Evolutionary conservation across 495 filamentous ascomycete genomes (phyloP), one percentile per base, ranked within the genome.

Genomic region (Penicillium herquei): DNA sequence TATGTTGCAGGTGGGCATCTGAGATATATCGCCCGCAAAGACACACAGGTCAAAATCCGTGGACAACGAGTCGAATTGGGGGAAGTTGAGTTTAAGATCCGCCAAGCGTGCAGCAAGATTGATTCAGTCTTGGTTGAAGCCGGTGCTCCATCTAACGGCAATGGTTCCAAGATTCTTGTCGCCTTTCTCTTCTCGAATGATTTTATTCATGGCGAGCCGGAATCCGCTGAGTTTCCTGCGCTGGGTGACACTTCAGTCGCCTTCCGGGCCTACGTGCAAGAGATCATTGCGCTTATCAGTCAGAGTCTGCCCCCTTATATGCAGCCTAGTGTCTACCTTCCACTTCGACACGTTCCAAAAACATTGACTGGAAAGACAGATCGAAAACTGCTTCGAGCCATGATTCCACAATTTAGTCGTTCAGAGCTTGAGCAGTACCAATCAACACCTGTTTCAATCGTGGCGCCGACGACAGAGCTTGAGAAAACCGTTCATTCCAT

Each of bases 11-110:
- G 63, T 49, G 64, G 64, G 1, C 31, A 40, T 6, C 11, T 66
- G 26, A 8, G 47, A 6, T 56, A 51, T 40, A 41, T 40, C 35
- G 48, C 51, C n/a, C 34, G 47, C 13, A 41, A 14, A 46, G 55
- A 48, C 40, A 54, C 39, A 34, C 50, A 56, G 42, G 33, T 56
- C 44, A 70, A 74, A 56, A 55, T 78, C 1, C 56, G 65, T 1
- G 74, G 74, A 8, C 40, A 76, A 6, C 68, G 75, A 0, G 46
- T 78, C 13, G 73, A 78, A 10, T 57, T 77, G 0, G 51, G 56
- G 1, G 75, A 78, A 21, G 55, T 76, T 14, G 70, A 66, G 51
- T 39, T 34, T 40, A 41, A 64, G 66, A 37, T 55, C 3, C n/a
- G n/a, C 12, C 35, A 42, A 11, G 9, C 39, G 13, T 45, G 17